phyloP scores from a whole-genome alignment of 2,329 filamentous ascomycete genomes.

The Neofusicoccum parvum region DNA sequence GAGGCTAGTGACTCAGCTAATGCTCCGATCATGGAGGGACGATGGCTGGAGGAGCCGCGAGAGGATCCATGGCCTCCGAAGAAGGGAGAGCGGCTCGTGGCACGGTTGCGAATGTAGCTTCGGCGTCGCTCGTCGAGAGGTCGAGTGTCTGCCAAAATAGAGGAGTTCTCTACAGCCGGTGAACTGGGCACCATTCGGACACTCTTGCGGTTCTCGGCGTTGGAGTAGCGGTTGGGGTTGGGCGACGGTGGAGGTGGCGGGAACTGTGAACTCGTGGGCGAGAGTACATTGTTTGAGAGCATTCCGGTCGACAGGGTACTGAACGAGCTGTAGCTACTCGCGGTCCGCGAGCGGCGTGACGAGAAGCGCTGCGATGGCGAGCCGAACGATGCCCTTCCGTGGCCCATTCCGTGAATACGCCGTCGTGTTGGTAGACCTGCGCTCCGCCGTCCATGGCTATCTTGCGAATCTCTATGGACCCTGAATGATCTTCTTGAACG shows the following conservation, averaged over 20 bases:
- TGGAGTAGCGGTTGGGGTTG: conserved; percentile 27
- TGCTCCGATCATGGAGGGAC: conserved; percentile 17
- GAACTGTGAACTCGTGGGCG: conserved; percentile 41
- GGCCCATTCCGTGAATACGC: conserved; percentile 34
- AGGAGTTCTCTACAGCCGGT: conserved; percentile 36
- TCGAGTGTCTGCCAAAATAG: conserved; percentile 34
- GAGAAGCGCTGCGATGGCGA: conserved; percentile 11
- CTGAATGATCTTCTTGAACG: conserved; percentile 14
- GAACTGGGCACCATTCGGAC: conserved; percentile 40
- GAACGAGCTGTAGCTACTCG: conserved; percentile 40
- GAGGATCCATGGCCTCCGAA: conserved; percentile 39
- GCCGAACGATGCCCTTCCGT: conserved; percentile 30
- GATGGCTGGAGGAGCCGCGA: conserved; percentile 31
- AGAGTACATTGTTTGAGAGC: conserved; percentile 28
- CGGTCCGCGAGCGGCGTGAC: conserved; percentile 23
- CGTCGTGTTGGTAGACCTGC: conserved; percentile 35
- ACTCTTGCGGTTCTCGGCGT: conserved; percentile 33
- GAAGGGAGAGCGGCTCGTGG: conserved; percentile 41
- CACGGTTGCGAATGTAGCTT: conserved; percentile 47
- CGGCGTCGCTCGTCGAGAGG: conserved; percentile 44
- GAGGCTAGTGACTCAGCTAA: not conserved
- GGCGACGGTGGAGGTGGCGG: conserved; percentile 34
- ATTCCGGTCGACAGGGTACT: conserved; percentile 44
- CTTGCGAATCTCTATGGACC: conserved; percentile 24
- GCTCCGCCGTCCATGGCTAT: conserved; percentile 28